Conservation (phyloP, 2,329 filamentous ascomycete genomes). For the Coniella lustricola region DNA sequence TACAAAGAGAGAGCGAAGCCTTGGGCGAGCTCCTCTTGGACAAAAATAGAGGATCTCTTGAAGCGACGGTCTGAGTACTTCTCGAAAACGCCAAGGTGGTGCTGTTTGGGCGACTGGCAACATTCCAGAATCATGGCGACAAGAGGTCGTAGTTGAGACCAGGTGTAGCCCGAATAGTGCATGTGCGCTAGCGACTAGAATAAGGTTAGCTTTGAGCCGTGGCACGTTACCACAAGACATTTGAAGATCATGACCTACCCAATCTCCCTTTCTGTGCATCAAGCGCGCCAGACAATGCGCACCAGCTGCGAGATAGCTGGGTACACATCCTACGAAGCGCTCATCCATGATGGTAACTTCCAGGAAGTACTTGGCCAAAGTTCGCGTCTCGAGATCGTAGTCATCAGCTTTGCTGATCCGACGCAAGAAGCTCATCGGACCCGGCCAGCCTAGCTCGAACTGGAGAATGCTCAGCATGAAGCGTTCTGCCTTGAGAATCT, state of each 20-base stretch:
- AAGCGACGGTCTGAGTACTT: constrained; percentile 88
- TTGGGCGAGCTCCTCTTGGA: constrained; percentile 64
- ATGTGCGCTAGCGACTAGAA: constrained; percentile 70
- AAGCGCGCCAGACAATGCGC: constrained; percentile 86
- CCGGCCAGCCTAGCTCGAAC: constrained; percentile 96
- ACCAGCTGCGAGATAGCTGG: constrained; percentile 84
- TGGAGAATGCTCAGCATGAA: constrained; percentile 97
- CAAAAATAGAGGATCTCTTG: constrained; percentile 75
- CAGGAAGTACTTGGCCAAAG: constrained; percentile 94
- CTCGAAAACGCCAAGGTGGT: constrained; percentile 81
- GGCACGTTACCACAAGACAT: not conserved
- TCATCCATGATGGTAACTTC: constrained; percentile 98
- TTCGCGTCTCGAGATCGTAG: constrained; percentile 92
- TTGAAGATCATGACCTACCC: constrained; percentile 55
- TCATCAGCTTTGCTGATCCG: constrained; percentile 98
- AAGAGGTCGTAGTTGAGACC: constrained; percentile 70
- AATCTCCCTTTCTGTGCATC: constrained; percentile 85
- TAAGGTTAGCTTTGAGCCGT: constrained; percentile 16
- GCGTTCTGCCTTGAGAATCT: constrained; percentile 93
- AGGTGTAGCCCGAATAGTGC: constrained; percentile 91
- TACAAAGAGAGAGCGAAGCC: constrained; percentile 46
- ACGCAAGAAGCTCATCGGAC: constrained; percentile 95
- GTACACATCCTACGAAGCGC: constrained; percentile 84
- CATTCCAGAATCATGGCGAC: constrained; percentile 78
- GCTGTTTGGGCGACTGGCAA: constrained; percentile 70